Evolutionary conservation across 495 filamentous ascomycete genomes (phyloP).

Genomic region (Aspergillus sparsus): DNA sequence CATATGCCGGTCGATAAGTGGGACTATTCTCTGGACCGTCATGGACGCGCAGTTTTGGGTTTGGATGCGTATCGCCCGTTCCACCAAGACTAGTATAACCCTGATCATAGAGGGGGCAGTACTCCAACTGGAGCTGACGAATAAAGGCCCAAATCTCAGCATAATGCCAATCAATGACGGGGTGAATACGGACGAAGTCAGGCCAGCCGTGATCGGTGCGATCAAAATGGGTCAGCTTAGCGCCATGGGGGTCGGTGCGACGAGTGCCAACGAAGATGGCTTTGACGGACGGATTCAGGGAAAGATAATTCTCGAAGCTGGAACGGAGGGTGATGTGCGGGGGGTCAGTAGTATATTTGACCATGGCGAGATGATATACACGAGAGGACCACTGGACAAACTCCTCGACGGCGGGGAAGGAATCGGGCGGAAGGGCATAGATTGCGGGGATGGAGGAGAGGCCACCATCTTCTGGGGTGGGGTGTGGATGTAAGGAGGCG

Average conservation of each 20-base stretch:
- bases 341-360: conserved; percentile 66
- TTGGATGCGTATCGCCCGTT: conserved; percentile 85
- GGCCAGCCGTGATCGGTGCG: conserved; percentile 90
- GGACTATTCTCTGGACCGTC: conserved; percentile 22
- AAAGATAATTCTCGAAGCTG: conserved; percentile 77
- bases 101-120: conserved; percentile 82
- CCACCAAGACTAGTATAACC: conserved; percentile 89
- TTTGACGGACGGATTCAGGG: conserved; percentile 58
- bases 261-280: conserved; percentile 93
- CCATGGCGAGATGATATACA: conserved; percentile 74
- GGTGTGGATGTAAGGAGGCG: conserved; percentile 55
- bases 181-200: conserved; percentile 87
- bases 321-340: conserved; percentile 50
- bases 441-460: conserved; percentile 67
- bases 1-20: conserved; percentile 79
- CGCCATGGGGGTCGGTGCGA: conserved; percentile 89
- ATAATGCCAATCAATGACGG: conserved; percentile 97
- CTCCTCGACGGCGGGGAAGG: conserved; percentile 80
- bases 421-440: conserved; percentile 78
- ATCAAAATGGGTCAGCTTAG: conserved; percentile 74
- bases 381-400: conserved; percentile 69
- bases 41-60: conserved; percentile 65
- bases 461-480: conserved; percentile 19
- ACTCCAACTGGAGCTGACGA: conserved; percentile 71
- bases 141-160: conserved; percentile 94